Evolutionary conservation across 768 basidiomycete species (phyloP).

Genomic region (Scleroderma bovista): DNA sequence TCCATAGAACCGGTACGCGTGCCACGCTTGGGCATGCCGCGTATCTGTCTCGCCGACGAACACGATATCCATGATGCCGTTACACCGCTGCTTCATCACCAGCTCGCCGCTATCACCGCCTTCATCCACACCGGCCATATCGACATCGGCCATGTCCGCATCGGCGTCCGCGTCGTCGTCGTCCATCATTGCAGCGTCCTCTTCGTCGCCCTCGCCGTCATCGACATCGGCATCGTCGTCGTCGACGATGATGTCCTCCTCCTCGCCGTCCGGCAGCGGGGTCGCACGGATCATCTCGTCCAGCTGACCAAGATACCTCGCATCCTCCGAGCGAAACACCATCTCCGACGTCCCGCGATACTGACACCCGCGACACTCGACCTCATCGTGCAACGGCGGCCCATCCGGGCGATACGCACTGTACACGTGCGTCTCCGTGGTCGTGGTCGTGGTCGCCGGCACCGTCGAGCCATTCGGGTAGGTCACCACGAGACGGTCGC

Average conservation of each 20-base stretch:
- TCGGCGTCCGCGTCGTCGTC: slow-evolving; percentile 13
- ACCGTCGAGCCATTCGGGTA: too few species aligned
- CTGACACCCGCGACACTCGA: slow-evolving; percentile 31
- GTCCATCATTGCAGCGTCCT: slow-evolving; percentile 19
- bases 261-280: slow-evolving; percentile 19
- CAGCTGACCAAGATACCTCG: slow-evolving; percentile 12
- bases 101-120: too few species aligned
- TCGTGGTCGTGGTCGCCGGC: too few species aligned
- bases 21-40: slow-evolving; percentile 43
- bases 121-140: too few species aligned
- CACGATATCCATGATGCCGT: slow-evolving; percentile 55
- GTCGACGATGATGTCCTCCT: too few species aligned
- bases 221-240: slow-evolving; percentile 20
- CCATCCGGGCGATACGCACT: slow-evolving; percentile 35
- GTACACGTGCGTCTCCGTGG: slow-evolving; percentile 33
- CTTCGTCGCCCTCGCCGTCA: slow-evolving; percentile 11
- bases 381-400: slow-evolving; percentile 38
- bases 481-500: too few species aligned
- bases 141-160: too few species aligned
- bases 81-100: slow-evolving; percentile 33
- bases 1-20: slow-evolving; percentile 43
- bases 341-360: slow-evolving; percentile 25
- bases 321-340: slow-evolving; percentile 23
- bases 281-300: slow-evolving; percentile 9
- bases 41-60: slow-evolving; percentile 57